phyloP scores from a whole-genome alignment of 108 stramenopile genomes.

The Cylindrotheca closterium region DNA sequence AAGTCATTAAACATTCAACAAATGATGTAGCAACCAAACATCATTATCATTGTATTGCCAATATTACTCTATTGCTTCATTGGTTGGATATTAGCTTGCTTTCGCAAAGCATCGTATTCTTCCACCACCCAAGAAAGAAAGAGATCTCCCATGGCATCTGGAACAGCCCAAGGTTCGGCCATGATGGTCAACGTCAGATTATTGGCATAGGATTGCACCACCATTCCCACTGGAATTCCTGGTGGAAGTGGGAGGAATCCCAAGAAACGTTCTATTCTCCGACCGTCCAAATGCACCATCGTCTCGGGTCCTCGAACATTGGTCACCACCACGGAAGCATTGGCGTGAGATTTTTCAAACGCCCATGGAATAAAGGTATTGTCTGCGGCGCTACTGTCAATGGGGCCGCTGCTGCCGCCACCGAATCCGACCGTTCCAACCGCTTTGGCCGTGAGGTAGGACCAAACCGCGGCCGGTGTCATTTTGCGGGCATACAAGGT shows the following conservation, averaged over 20 bases:
- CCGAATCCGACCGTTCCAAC: conserved; percentile 33
- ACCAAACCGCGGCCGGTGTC: conserved; percentile 65
- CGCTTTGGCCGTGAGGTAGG: conserved; percentile 49
- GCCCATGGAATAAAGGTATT: conserved; percentile 30
- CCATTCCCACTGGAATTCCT: conserved; percentile 76
- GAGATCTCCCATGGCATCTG: conserved; percentile 62
- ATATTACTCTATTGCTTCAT: background rate
- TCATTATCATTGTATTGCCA: background rate
- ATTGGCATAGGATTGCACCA: conserved; percentile 69
- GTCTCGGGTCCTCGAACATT: conserved; percentile 66
- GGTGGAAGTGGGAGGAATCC: conserved; percentile 86
- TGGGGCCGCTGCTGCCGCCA: background rate
- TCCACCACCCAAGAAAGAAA: conserved; percentile 79
- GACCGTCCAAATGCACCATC: conserved; percentile 68
- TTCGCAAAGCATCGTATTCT: conserved; percentile 56
- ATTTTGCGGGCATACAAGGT: conserved; percentile 50
- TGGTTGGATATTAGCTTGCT: conserved; percentile 8
- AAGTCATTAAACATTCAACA: no score
- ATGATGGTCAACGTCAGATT: conserved; percentile 60
- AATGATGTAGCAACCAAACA: no score
- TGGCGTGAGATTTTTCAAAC: conserved; percentile 62
- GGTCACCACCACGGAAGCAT: conserved; percentile 69
- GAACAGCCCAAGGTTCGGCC: conserved; percentile 81
- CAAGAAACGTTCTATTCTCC: conserved; percentile 56
- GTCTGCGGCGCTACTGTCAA: background rate